Percentiles rank a stretch among this genome's conserved stretches.
Conservation (phyloP, 768 basidiomycete genomes). For the Pholiota microspora region DNA sequence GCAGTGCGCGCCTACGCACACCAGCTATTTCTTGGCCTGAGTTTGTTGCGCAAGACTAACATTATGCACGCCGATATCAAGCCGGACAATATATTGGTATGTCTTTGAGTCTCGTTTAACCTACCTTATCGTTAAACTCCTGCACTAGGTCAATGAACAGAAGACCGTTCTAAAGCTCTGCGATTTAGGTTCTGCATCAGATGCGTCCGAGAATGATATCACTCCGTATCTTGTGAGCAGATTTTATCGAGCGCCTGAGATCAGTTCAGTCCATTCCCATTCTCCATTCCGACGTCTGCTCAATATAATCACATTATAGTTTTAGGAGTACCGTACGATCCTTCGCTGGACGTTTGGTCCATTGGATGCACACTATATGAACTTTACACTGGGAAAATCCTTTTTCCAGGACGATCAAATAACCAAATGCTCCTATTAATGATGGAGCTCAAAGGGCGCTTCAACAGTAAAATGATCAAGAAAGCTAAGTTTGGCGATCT, state of each 20-base stretch:
- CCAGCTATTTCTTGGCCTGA: slow-evolving; percentile 88
- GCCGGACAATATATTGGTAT: slow-evolving; percentile 93
- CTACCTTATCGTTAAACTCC: not conserved
- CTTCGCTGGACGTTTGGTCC: slow-evolving; percentile 93
- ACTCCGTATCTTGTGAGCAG: slow-evolving; percentile 97
- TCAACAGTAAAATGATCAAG: slow-evolving; percentile 93
- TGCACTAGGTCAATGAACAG: slow-evolving; percentile 81
- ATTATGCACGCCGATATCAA: slow-evolving; percentile 99
- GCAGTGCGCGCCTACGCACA: slow-evolving; percentile 99
- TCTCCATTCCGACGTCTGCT: too few relatives aligned
- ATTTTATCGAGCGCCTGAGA: slow-evolving; percentile 98
- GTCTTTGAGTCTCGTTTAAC: slow-evolving; percentile 25
- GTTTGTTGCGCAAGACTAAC: slow-evolving; percentile 82
- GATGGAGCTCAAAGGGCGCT: slow-evolving; percentile 97
- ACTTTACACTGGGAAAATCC: slow-evolving; percentile 93
- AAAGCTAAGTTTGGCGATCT: slow-evolving; percentile 88
- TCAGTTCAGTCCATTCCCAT: slow-evolving; percentile 59
- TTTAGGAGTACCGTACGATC: slow-evolving; percentile 93
- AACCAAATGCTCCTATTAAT: slow-evolving; percentile 97
- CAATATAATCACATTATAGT: slow-evolving; percentile 43
- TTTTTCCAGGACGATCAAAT: slow-evolving; percentile 95
- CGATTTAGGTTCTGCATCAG: slow-evolving; percentile 95
- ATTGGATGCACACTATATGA: slow-evolving; percentile 97
- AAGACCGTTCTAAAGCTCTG: slow-evolving; percentile 94
- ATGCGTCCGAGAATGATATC: slow-evolving; percentile 93